Base-by-base conservation (phyloP, 106 monocot species). In the Vanilla planifolia region DNA sequence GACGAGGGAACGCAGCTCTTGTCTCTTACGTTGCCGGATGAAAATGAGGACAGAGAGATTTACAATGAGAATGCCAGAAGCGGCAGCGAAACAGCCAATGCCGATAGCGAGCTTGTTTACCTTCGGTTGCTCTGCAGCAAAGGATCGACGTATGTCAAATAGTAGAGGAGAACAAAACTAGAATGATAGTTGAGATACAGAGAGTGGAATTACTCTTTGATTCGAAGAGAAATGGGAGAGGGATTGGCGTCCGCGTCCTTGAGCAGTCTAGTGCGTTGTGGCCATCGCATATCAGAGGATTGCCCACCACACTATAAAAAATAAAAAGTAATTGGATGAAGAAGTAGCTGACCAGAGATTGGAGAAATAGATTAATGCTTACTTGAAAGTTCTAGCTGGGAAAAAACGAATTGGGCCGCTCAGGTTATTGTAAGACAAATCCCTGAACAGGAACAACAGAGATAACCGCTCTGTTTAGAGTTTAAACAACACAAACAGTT, bases 371-470 rank as follows among this genome's bases (percentile, higher is more conserved):
- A 59, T 24, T 10, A 46, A 39, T 24, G 22, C 70, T 48, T 30
- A 94, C 96, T 96, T 96, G 81, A 96, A 96, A 17, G 96, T 87
- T 61, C 77, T 83, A 50, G 87, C 76, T 3, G 91, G 87, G 51
- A 87, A 91, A 69, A 25, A 51, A 8, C 84, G 76, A 63, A 96
- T 74, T 58, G 96, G 96, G 3, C 96, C 91, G 33, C 79, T 87
- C 39, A 96, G 84, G 68, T 96, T 96, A 57, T 96, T 96, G 74
- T 71, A 96, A 53, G 96, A 96, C 76, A 96, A 69, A 59, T 96
- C 96, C 71, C 96, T 96, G 72, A 8, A 71, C 32, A 72, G 27
- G 8, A 28, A 15, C 3, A 33, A 61, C 1, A 39, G 16, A 32
- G 11, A 14, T 23, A 27, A 21, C 48, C 33, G 43, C 20, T 39